Base-by-base conservation (phyloP, 2,329 filamentous ascomycete species). In the Pseudogymnoascus sp. region DNA sequence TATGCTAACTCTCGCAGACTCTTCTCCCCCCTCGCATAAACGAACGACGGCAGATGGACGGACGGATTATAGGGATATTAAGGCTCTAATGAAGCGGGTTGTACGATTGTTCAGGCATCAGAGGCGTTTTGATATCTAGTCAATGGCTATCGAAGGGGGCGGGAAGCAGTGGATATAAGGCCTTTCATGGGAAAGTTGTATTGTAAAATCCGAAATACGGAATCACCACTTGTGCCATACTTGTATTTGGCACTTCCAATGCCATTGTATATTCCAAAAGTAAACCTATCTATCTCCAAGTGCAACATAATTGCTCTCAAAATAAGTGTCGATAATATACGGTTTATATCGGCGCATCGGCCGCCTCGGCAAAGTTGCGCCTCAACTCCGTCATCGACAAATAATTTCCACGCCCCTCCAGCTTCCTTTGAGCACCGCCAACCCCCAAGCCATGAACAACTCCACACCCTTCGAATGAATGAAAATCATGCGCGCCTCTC, bases 1-100 rank as follows among this genome's bases (percentile, higher is more conserved):
- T 1, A 23, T 49, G 23, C 30, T 49, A 19, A 19, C 36, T 1
- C 28, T 16, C 62, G 25, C 62, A 87, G 84, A 73, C 80, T 87
- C 66, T 79, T 87, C 68, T 87, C 84, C 62, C 85, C 85, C 66
- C 84, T 88, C 71, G 85, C 83, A 67, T 88, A 83, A 72, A 45
- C 49, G 42, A 36, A 62, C 42, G 25, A 49, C 22, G 45, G 28
- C n/a, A 33, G 25, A 49, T 19, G 60, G 14, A 45, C 3, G 23
- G 49, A 58, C 16, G 49, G 16, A 11, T 30, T 35, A 30, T 19
- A 19, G 49, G 25, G 33, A 30, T 35, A 19, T 14, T 5, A 35
- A n/a, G 25, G 16, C 33, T 35, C 12, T 35, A 30, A 58, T 58
- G 49, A 58, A 58, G 49, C 49, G 49, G 49, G 33, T 58, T 58